These are phyloP conservation scores for Crithidia acanthocephali DNA, from an alignment of 208 protist species.

Conservation along the genomic window DNA sequence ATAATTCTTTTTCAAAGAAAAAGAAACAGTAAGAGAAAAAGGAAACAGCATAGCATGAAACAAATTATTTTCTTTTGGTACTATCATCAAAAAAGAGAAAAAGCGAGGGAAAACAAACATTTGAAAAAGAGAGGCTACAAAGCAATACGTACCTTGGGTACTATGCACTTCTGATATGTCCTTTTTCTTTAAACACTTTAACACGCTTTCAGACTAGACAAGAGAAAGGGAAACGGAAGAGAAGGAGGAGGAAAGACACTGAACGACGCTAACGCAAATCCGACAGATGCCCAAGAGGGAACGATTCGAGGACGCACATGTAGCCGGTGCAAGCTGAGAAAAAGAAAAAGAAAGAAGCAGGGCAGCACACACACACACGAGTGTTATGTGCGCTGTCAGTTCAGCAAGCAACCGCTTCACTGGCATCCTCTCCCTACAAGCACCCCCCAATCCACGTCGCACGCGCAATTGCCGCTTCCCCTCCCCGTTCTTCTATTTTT, in stretches of 20 bases:
- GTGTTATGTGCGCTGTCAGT: too few species aligned
- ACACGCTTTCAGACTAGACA: constrained; percentile 1
- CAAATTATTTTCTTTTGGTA: constrained; percentile 17
- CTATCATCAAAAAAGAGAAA: background rate
- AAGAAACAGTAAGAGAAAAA: constrained; percentile 3
- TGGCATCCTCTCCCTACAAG: background rate
- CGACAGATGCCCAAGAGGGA: too few species aligned
- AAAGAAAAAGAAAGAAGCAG: constrained; percentile 7
- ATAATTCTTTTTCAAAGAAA: background rate
- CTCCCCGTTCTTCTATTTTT: background rate
- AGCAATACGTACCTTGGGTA: constrained; percentile 18
- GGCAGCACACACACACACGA: too few species aligned
- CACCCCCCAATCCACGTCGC: background rate
- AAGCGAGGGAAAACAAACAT: background rate
- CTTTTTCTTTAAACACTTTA: constrained; percentile 1
- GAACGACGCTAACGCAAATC: constrained; percentile 3
- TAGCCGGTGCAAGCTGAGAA: background rate
- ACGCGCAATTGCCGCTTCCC: background rate
- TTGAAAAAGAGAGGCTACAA: constrained; percentile 8
- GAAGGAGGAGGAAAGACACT: background rate
- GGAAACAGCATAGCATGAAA: constrained; percentile 8
- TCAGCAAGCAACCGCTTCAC: background rate
- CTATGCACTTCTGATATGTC: constrained; percentile 18
- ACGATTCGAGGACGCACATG: background rate
- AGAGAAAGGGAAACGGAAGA: constrained; percentile 11